phyloP scores from a whole-genome alignment of 1,284 basidiomycete species.

The Fistulinella cinereoalba region DNA sequence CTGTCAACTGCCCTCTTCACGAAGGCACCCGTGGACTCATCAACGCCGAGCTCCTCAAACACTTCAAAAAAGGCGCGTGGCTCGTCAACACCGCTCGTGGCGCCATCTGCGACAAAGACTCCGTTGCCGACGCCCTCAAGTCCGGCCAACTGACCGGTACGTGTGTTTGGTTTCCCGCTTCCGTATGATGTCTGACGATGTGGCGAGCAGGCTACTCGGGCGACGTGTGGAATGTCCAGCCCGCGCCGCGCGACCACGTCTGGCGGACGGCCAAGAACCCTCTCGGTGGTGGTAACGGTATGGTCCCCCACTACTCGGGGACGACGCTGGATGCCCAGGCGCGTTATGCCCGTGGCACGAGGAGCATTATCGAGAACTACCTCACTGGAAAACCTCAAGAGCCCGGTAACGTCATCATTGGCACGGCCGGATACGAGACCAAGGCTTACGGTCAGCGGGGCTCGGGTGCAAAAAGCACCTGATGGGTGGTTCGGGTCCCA shows the following conservation, averaged over 20 bases:
- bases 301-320: conserved; percentile 86
- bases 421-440: conserved; percentile 60
- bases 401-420: conserved; percentile 80
- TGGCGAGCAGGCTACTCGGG: conserved; percentile 53
- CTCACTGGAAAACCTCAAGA: conserved; percentile 67
- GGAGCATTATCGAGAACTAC: conserved; percentile 81
- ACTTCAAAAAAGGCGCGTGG: conserved; percentile 93
- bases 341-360: conserved; percentile 82
- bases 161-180: too few species aligned
- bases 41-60: conserved; percentile 79
- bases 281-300: conserved; percentile 77
- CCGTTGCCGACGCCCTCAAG: conserved; percentile 74
- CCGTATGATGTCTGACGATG: too few species aligned
- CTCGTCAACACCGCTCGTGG: conserved; percentile 94
- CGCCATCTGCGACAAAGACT: conserved; percentile 86
- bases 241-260: conserved; percentile 81
- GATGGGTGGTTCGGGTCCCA: too few species aligned
- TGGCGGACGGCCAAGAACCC: conserved; percentile 85
- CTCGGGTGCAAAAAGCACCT: too few species aligned
- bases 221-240: conserved; percentile 79
- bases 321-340: conserved; percentile 91
- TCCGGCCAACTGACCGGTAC: conserved; percentile 71
- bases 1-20: conserved; percentile 90
- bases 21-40: conserved; percentile 82
- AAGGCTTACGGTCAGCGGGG: conserved; percentile 59